phyloP scores from a whole-genome alignment of 768 basidiomycete species.

The Suillus sp. region DNA sequence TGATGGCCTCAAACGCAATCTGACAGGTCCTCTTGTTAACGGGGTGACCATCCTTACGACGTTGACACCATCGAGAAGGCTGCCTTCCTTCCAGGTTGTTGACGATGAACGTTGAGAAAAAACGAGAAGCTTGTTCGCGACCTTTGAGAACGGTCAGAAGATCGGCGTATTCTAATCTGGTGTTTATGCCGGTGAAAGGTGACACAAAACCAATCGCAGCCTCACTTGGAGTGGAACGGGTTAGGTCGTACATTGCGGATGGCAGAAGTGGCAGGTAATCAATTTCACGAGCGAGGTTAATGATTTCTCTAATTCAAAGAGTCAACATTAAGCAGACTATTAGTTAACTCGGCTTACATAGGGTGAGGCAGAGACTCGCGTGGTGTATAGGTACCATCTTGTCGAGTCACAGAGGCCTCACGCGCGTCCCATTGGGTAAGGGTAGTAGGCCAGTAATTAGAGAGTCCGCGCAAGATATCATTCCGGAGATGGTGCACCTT shows the following conservation, averaged over 20 bases:
- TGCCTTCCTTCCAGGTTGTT: conserved; percentile 70
- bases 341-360: conserved; percentile 48
- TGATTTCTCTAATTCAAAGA: conserved; percentile 50
- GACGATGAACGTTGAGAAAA: conserved; percentile 76
- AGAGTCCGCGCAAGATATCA: conserved; percentile 56
- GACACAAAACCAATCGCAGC: conserved; percentile 54
- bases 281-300: conserved; percentile 64
- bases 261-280: conserved; percentile 62
- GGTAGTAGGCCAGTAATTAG: conserved; percentile 59
- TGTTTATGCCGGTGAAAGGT: conserved; percentile 42
- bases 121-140: conserved; percentile 71
- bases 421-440: conserved; percentile 67
- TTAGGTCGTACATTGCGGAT: conserved; percentile 80
- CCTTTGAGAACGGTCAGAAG: conserved; percentile 64
- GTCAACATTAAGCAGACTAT: conserved; percentile 10
- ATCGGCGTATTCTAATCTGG: conserved; percentile 46
- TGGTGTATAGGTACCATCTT: conserved; percentile 57
- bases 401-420: conserved; percentile 56
- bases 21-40: conserved; percentile 58
- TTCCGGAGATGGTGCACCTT: conserved; percentile 56
- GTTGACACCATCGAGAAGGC: conserved; percentile 50
- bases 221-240: conserved; percentile 64
- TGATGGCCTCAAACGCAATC: conserved; percentile 71
- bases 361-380: conserved; percentile 62
- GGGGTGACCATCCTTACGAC: conserved; percentile 49